Evolutionary conservation across 2,329 filamentous ascomycete genomes (phyloP).

Genomic region (Pseudogymnoascus sp.): DNA sequence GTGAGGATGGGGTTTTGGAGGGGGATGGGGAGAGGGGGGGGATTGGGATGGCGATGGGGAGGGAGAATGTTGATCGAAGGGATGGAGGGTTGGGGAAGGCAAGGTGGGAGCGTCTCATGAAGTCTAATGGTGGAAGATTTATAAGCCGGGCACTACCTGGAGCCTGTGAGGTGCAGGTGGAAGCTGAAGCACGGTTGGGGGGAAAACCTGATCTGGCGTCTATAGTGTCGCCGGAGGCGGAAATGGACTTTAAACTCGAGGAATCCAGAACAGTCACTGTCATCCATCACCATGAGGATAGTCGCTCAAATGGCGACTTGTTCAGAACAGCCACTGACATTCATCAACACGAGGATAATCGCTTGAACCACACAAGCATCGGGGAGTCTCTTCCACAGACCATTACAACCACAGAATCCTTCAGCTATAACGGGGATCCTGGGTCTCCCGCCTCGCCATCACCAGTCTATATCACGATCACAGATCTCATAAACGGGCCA

Average conservation of each 20-base stretch:
- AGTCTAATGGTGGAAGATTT: slow-evolving; percentile 34
- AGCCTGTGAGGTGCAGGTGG: background rate
- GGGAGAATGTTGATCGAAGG: slow-evolving; percentile 14
- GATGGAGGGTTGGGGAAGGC: slow-evolving; percentile 32
- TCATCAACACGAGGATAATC: no score
- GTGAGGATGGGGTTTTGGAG: slow-evolving; percentile 33
- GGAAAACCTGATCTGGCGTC: no score
- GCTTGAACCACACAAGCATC: no score
- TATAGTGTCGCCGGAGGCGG: no score
- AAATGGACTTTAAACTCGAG: no score
- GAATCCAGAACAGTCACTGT: no score
- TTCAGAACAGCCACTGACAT: no score
- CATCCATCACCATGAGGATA: no score
- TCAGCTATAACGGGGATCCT: background rate
- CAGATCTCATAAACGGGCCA: slow-evolving; percentile 39
- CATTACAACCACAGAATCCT: background rate
- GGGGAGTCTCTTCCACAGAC: background rate
- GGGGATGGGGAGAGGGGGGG: background rate
- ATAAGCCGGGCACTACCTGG: background rate
- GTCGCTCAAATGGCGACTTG: no score
- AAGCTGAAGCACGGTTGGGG: background rate
- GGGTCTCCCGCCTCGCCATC: background rate
- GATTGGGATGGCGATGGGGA: slow-evolving; percentile 8
- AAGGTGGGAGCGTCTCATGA: slow-evolving; percentile 36
- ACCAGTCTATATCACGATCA: slow-evolving; percentile 41